A percentile compares a stretch with the other conserved stretches of the same genome.
Evolutionary conservation across 1,284 basidiomycete genomes (phyloP).

Genomic region (Sporisorium scitamineum): DNA sequence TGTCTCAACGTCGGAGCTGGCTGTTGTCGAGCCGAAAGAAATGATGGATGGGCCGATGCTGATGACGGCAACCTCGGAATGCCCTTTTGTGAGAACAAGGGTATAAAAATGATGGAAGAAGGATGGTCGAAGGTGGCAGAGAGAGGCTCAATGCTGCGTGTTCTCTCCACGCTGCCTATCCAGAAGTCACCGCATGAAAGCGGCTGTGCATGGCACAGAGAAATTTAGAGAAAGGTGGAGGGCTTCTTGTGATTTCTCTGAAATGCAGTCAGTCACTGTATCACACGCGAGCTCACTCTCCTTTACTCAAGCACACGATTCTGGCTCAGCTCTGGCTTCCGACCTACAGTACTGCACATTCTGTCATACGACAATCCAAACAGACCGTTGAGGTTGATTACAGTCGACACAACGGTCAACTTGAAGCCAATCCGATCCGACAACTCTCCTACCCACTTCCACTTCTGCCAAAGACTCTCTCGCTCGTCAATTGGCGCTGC

Average conservation of each 20-base stretch:
- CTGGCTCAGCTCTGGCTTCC: background rate
- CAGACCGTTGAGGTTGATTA: no score
- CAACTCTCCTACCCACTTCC: background rate
- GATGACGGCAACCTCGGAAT: background rate
- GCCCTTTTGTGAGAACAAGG: background rate
- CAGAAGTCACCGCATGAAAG: background rate
- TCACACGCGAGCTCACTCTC: background rate
- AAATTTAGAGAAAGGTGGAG: constrained; percentile 5
- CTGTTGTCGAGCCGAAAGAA: background rate
- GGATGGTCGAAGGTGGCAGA: background rate
- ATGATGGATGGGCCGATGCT: background rate
- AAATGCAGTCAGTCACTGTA: background rate
- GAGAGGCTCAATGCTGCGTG: background rate
- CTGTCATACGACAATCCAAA: no score
- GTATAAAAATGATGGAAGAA: background rate
- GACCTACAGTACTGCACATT: no score
- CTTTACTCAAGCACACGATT: background rate
- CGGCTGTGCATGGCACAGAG: constrained; percentile 6
- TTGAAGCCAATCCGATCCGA: no score
- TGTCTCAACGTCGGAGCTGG: background rate
- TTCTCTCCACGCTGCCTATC: background rate
- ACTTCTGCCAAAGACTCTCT: no score
- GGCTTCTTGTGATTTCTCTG: background rate
- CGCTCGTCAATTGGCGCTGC: constrained; percentile 15
- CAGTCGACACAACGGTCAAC: no score